Evolutionary conservation across 2,329 filamentous ascomycete genomes (phyloP), one percentile per base, ranked within the genome.

Genomic region (Apiospora malaysiana): DNA sequence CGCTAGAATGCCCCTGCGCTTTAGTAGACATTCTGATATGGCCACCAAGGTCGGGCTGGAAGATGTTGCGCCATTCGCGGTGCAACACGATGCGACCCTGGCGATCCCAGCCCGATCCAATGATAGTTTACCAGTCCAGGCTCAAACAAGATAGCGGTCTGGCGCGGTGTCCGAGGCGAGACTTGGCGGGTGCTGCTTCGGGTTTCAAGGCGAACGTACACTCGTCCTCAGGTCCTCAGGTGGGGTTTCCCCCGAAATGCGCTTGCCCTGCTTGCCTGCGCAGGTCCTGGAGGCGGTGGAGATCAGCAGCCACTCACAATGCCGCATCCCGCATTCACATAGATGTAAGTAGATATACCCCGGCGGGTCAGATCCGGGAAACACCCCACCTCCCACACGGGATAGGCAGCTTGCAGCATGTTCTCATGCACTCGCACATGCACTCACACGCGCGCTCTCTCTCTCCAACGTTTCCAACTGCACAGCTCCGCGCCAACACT

Each of bases 121-220:
- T 63, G 18, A 40, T n/a, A n/a, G 8, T n/a, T 5, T 14, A 23
- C 4, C 56, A 10, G 32, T 23, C 32, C 10, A 63, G n/a, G 18
- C 32, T 12, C 32, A 9, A 40, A 3, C 21, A 40, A 63, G 18
- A 63, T 63, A 56, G 67, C 67, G 67, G 67, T 68, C 67, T 68
- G 67, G 67, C 67, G 67, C 67, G 67, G 67, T 56, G 67, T 49
- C 45, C 46, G 32, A 68, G 46, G 23, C 67, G 67, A 49, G 46
- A 21, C 67, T 56, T 68, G 67, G 67, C 32, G 45, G 25, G 46
- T 43, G 14, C 32, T 45, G 42, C 42, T 45, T 47, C 43, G 21
- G 43, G 66, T 68, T 68, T 45, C 66, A 32, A 68, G 42, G 66
- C 66, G 37, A 47, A 18, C 25, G 25, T 32, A 46, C 66, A 46